Base-by-base conservation (phyloP, 495 filamentous ascomycete genomes). In the Sordaria brevicollis region DNA sequence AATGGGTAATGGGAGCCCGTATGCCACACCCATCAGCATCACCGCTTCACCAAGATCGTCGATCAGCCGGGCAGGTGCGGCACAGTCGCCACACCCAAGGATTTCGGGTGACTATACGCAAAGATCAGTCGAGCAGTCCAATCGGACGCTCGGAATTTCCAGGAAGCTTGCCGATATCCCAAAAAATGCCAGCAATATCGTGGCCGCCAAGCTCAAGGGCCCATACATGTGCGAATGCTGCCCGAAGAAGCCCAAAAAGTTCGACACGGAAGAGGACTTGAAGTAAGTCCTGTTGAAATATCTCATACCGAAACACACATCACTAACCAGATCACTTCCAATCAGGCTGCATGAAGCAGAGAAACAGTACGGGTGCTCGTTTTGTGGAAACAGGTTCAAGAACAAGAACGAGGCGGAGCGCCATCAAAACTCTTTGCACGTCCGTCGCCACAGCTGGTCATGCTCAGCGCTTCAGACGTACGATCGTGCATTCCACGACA, bases 351-450 rank as follows among this genome's bases (percentile, higher is more conserved):
- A 99, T 75, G 91, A 94, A 74, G 89, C 91, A 73, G 95, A 99
- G 77, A 99, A 98, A 78, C 96, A 99, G 79, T 98, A 98, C 79
- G 89, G 89, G 67, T 99, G 95, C 77, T 84, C 88, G 19, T 98
- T 90, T 79, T 99, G 95, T 78, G 89, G 89, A 49, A 98, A 98
- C 78, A 88, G 94, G 25, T 99, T 99, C 85, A 99, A 99, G 80
- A 99, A 99, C 83, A 99, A 99, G 80, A 99, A 99, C 72, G 95
- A 99, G 82, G 95, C 95, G 6, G 95, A 99, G 79, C 88, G 95
- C 19, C 95, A 99, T 78, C 95, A 97, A 76, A 99, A 98, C 72
- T 97, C 93, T 2, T 89, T 99, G 17, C 95, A 99, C 79, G 87
- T 98, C 7, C 89, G 95, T 49, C 90, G 90, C n/a, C 93, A 98